Conservation (phyloP, 306 rosid genomes). For the Argentina anserina region DNA sequence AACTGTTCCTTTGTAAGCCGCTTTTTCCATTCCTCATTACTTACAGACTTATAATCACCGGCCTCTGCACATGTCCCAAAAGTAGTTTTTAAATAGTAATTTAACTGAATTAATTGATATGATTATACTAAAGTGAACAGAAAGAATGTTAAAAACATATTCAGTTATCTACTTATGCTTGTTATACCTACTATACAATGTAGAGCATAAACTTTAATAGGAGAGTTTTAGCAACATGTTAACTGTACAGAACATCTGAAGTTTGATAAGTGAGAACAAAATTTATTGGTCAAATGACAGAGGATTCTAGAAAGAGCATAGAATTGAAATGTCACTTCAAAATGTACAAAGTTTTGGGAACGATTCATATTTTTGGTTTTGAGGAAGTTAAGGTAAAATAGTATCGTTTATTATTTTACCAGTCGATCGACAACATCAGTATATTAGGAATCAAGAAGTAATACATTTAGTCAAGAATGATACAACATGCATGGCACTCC, state of each 20-base stretch:
- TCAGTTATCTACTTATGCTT: neutral
- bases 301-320: too few species aligned
- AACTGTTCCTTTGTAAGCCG: conserved; percentile 62
- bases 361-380: neutral
- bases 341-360: neutral
- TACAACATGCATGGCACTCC: neutral
- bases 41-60: conserved; percentile 56
- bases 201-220: neutral
- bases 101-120: neutral
- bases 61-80: conserved; percentile 41
- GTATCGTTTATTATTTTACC: neutral
- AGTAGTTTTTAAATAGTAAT: neutral
- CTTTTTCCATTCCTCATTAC: conserved; percentile 72
- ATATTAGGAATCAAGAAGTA: neutral
- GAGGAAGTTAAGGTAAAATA: neutral
- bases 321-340: neutral
- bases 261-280: neutral
- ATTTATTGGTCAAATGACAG: neutral
- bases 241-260: neutral
- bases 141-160: neutral
- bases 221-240: neutral
- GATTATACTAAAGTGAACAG: neutral
- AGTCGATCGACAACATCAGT: neutral
- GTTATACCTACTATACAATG: neutral
- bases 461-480: neutral